A percentile compares a stretch with the other conserved stretches of the same genome.
phyloP scores from a whole-genome alignment of 768 basidiomycete species.

The Tephrocybe sp. region DNA sequence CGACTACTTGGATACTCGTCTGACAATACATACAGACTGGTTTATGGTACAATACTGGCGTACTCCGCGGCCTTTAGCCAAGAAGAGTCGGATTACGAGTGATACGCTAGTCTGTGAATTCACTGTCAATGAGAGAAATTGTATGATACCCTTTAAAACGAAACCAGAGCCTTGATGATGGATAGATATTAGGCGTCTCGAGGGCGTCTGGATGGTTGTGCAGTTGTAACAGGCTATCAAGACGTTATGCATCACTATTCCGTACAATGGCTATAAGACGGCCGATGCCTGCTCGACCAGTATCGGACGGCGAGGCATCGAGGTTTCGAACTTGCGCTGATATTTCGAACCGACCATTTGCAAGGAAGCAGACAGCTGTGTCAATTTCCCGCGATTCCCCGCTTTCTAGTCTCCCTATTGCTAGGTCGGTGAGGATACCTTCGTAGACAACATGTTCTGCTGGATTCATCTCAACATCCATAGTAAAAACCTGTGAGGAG shows the following conservation, averaged over 20 bases:
- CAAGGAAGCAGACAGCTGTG: conserved; percentile 68
- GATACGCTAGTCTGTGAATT: conserved; percentile 18
- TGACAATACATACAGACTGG: conserved; percentile 43
- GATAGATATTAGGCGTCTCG: too few relatives aligned
- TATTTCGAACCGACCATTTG: conserved; percentile 62
- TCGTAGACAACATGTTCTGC: conserved; percentile 67
- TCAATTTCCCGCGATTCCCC: conserved; percentile 53
- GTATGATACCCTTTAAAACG: conserved; percentile 5
- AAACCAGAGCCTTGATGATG: too few relatives aligned
- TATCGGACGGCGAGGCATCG: conserved; percentile 19
- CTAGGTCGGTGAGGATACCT: conserved; percentile 58
- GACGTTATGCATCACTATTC: conserved; percentile 14
- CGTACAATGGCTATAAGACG: conserved; percentile 36
- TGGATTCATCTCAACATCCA: conserved; percentile 57
- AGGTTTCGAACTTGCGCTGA: conserved; percentile 39
- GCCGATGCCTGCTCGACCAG: conserved; percentile 34
- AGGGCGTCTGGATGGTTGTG: background rate
- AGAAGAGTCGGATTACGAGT: conserved; percentile 82
- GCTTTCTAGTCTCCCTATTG: conserved; percentile 57
- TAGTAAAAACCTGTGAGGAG: conserved; percentile 44
- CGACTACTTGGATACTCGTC: background rate
- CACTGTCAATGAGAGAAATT: conserved; percentile 9
- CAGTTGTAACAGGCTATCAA: background rate
- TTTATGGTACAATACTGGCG: conserved; percentile 88
- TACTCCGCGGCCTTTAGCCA: conserved; percentile 83